Evolutionary conservation across 176 grass and related monocot species (phyloP).

Genomic region (Aegilops speltoides): DNA sequence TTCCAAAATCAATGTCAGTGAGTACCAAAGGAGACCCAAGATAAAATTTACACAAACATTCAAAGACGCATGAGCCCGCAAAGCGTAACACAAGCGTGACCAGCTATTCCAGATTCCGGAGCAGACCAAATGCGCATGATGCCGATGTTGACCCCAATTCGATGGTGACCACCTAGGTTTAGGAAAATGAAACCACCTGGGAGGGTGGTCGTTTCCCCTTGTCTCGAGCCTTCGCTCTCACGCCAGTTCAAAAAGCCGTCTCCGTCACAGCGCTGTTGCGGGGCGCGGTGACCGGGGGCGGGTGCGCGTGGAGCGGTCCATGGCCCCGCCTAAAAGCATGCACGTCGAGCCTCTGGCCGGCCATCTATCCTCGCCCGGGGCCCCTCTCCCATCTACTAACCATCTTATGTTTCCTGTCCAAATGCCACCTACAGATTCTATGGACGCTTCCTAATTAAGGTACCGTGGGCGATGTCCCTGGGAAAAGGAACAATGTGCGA

Average conservation of each 20-base stretch:
- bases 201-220: background rate
- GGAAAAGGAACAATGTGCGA: background rate
- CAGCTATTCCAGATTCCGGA: background rate
- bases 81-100: background rate
- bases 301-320: background rate
- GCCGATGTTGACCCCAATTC: background rate
- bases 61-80: background rate
- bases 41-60: background rate
- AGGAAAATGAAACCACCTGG: constrained; percentile 1
- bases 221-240: background rate
- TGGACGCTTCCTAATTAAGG: background rate
- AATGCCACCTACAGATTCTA: background rate
- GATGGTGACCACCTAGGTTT: background rate
- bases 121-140: background rate
- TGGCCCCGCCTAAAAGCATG: constrained; percentile 1
- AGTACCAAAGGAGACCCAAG: background rate
- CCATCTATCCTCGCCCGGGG: background rate
- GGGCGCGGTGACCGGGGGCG: background rate
- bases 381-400: background rate
- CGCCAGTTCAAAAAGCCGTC: constrained; percentile 23
- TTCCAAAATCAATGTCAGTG: no score
- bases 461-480: background rate
- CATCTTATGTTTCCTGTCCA: background rate
- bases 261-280: background rate
- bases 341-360: background rate